These are phyloP conservation scores for Purpureocillium takamizusanense DNA, from an alignment of 2,329 filamentous ascomycete species.

Conservation along the genomic window DNA sequence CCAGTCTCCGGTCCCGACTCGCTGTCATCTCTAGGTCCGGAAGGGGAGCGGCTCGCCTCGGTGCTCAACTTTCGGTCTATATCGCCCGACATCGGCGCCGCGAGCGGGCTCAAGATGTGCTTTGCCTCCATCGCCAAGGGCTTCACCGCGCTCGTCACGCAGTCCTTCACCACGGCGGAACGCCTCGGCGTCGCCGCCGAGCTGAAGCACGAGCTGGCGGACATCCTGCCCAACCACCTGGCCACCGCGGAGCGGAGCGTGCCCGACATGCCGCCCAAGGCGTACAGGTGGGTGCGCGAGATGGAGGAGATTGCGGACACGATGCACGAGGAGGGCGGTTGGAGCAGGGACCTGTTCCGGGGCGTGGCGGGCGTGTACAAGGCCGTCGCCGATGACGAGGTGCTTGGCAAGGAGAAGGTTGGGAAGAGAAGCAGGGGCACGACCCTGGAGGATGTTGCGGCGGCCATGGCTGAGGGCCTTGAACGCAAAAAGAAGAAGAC, in stretches of 20 bases:
- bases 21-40: slow-evolving; percentile 26
- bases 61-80: slow-evolving; percentile 41
- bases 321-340: slow-evolving; percentile 56
- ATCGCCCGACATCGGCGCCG: slow-evolving; percentile 39
- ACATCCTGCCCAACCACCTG: slow-evolving; percentile 36
- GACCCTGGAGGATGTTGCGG: slow-evolving; percentile 49
- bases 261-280: slow-evolving; percentile 59
- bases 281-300: slow-evolving; percentile 68
- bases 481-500: slow-evolving; percentile 32
- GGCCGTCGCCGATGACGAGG: slow-evolving; percentile 50
- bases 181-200: slow-evolving; percentile 52
- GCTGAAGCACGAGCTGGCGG: slow-evolving; percentile 45
- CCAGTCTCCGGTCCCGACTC: slow-evolving; percentile 39
- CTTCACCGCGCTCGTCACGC: slow-evolving; percentile 59
- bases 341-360: slow-evolving; percentile 44
- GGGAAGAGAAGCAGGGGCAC: slow-evolving; percentile 46
- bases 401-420: slow-evolving; percentile 49
- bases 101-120: slow-evolving; percentile 57
- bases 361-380: slow-evolving; percentile 54
- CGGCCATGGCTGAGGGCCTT: slow-evolving; percentile 36
- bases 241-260: slow-evolving; percentile 40
- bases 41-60: slow-evolving; percentile 28
- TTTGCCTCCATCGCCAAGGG: slow-evolving; percentile 55
- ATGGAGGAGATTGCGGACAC: slow-evolving; percentile 68
- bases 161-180: slow-evolving; percentile 61